These are phyloP conservation scores for Physcomitrellopsis africana DNA, from an alignment of 225 moss, liverwort and hornwort species.

Conservation along the genomic window DNA sequence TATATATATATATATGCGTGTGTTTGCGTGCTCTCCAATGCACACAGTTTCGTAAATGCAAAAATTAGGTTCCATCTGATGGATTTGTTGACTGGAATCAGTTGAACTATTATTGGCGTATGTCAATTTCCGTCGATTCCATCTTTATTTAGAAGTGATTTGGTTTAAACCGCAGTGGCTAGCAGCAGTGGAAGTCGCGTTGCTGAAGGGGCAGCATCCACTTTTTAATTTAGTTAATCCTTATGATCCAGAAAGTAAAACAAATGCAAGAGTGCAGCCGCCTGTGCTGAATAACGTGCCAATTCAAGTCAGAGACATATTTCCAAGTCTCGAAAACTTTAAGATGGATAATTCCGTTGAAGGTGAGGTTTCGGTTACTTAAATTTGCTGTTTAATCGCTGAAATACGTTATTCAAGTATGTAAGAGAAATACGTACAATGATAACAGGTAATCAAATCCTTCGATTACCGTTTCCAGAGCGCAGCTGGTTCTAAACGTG, in stretches of 20 bases:
- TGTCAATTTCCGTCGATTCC: neutral
- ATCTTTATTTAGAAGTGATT: conserved; percentile 11
- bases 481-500: conserved; percentile 8
- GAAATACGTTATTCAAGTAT: neutral
- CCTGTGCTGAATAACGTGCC: conserved; percentile 7
- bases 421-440: no score
- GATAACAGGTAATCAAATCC: neutral
- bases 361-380: conserved; percentile 19
- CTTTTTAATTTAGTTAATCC: conserved; percentile 45
- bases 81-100: neutral
- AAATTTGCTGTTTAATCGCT: neutral
- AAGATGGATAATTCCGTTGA: conserved; percentile 19
- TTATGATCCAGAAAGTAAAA: conserved; percentile 23
- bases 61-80: neutral
- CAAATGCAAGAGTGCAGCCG: conserved; percentile 16
- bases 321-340: conserved; percentile 22
- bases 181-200: conserved; percentile 76
- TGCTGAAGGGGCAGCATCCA: conserved; percentile 79
- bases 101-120: neutral
- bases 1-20: no score
- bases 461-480: neutral
- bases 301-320: conserved; percentile 1
- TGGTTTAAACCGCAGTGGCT: conserved; percentile 72
- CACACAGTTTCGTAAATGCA: neutral
- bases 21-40: neutral